Evolutionary conservation across 2,329 filamentous ascomycete species (phyloP), one percentile per base, ranked within the genome.

Genomic region (Trichoderma breve): DNA sequence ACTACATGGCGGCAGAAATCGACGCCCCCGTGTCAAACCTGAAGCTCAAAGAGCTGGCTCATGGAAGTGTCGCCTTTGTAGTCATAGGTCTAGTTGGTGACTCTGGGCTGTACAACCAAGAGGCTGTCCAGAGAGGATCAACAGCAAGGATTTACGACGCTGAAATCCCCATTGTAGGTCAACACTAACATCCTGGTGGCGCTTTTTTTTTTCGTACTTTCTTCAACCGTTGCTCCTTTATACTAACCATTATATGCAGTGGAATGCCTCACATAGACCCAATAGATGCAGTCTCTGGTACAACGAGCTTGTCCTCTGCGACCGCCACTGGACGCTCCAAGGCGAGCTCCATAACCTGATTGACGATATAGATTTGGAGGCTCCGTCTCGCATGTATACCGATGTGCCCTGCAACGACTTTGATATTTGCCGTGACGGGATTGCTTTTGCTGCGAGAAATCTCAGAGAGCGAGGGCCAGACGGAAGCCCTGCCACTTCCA

Each of bases 271-370:
- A 39, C 75, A 75, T 28, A 78, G 77, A 26, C 74, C 77, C 8
- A 75, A 80, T 51, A 79, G 76, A 24, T 78, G 81, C 67, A 74
- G 77, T 5, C 78, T 85, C 30, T 84, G 82, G 80, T 84, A 83
- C 75, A 80, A 79, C 11, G 77, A 75, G 12, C 75, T 84, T 21
- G 74, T 76, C 62, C n/a, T 43, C 12, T 53, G 55, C 30, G 74
- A 78, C 26, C 76, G 74, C 14, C 57, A 71, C 6, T 84, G 81
- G 81, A 74, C 71, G 9, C 74, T 83, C 7, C 66, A 76, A 1
- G 72, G 73, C 3, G 72, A 75, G 5, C 75, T 84, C 2, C 75
- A 78, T 51, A 83, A 84, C 57, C 77, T 79, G 12, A 72, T 84
- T 21, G 70, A 69, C 4, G 72, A 75, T 43, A 76, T 78, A 2